Conservation (phyloP, 1,284 basidiomycete species). For the Irpex sp. region DNA sequence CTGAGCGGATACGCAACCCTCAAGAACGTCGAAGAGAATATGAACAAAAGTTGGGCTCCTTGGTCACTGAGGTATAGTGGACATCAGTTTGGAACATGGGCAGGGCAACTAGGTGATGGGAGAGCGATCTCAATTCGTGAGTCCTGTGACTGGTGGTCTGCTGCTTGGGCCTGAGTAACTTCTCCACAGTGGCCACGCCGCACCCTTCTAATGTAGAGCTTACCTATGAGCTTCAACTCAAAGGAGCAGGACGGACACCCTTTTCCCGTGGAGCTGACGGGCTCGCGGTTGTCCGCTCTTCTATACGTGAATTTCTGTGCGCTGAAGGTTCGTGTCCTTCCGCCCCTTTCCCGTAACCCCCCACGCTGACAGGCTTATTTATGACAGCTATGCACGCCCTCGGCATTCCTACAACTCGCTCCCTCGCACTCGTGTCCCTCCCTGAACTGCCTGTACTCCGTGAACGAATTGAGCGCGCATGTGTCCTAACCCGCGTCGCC, state of each 20-base stretch:
- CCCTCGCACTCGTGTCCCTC: slow-evolving; percentile 78
- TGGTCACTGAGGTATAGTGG: slow-evolving; percentile 89
- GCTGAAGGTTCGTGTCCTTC: slow-evolving; percentile 62
- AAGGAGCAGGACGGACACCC: slow-evolving; percentile 92
- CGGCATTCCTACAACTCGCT: slow-evolving; percentile 85
- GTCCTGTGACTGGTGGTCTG: slow-evolving; percentile 23
- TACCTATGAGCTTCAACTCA: slow-evolving; percentile 86
- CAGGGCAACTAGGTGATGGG: slow-evolving; percentile 96
- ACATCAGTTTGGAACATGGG: slow-evolving; percentile 92
- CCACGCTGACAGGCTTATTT: neutral
- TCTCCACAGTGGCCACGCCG: slow-evolving; percentile 65
- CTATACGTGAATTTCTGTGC: slow-evolving; percentile 88
- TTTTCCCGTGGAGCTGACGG: slow-evolving; percentile 93
- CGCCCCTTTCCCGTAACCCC: neutral
- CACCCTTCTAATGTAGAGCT: slow-evolving; percentile 55
- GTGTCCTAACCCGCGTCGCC: slow-evolving; percentile 81
- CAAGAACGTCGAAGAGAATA: slow-evolving; percentile 42
- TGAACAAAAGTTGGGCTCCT: slow-evolving; percentile 64
- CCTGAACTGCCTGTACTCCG: slow-evolving; percentile 76
- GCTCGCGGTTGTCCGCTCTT: slow-evolving; percentile 87
- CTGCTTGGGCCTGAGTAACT: neutral
- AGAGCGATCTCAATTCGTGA: slow-evolving; percentile 84
- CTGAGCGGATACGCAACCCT: slow-evolving; percentile 78
- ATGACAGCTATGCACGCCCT: slow-evolving; percentile 80
- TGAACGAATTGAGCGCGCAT: slow-evolving; percentile 79